Evolutionary conservation across 495 filamentous ascomycete species (phyloP), one percentile per base, ranked within the genome.

Genomic region (Penicillium samsonianum): DNA sequence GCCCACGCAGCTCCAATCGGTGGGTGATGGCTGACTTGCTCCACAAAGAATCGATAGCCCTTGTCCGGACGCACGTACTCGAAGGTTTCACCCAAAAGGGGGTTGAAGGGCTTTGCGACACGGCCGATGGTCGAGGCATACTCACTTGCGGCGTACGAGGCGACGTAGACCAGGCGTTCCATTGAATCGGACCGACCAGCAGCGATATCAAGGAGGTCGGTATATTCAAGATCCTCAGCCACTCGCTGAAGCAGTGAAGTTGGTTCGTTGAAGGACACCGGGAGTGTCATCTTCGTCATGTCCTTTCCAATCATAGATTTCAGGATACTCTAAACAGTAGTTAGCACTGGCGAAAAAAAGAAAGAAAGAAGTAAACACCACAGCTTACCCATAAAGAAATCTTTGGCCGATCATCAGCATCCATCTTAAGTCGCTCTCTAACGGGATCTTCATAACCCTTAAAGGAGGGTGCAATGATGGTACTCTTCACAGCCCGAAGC

Each of bases 251-350:
- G 83, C n/a, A 98, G 76, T 17, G 94, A 98, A 11, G 94, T 98
- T 12, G 95, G 95, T 73, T 98, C 94, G 70, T 98, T 98, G 78
- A 98, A 98, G 11, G 94, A 96, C 5, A 98, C 94, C 0, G 94
- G 94, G 5, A 98, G 80, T 3, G 94, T 98, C 94, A 98, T 98
- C 77, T 92, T 97, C 19, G 94, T 98, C 94, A 98, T 98, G 69
- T 98, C 94, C 70, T 98, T 98, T 54, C 94, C 94, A 65, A 98
- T 96, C 94, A 98, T 98, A 40, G 94, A 98, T 78, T 98, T 98
- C 47, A 98, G 74, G 59, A 98, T 96, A 55, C 88, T 87, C 93
- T 98, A 58, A 51, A n/a, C 11, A 48, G 52, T 20, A 17, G 75
- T 74, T 11, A 48, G 25, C 55, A 19, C 35, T 59, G 23, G 42